Conservation (phyloP, 2,329 filamentous ascomycete genomes). For the Aspergillus aculeatinus region DNA sequence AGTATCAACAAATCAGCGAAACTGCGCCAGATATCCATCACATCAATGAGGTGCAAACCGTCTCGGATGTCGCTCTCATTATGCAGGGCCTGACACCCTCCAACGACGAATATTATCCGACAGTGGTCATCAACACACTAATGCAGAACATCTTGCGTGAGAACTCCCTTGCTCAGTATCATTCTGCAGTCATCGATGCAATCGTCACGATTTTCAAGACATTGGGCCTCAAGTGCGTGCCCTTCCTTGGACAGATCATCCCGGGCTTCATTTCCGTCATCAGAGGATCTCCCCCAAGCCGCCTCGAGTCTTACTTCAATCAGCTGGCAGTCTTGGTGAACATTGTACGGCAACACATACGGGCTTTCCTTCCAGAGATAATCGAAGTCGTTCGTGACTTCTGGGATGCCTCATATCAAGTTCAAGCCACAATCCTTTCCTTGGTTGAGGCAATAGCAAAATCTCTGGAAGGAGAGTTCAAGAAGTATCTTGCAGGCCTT, state of each 20-base stretch:
- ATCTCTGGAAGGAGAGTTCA: slow-evolving; percentile 95
- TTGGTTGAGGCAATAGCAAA: slow-evolving; percentile 91
- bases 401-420: slow-evolving; percentile 75
- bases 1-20: slow-evolving; percentile 90
- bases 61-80: slow-evolving; percentile 94
- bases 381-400: slow-evolving; percentile 84
- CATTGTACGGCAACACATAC: slow-evolving; percentile 94
- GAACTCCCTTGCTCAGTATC: slow-evolving; percentile 82
- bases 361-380: slow-evolving; percentile 83
- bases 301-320: slow-evolving; percentile 95
- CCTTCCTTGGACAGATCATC: slow-evolving; percentile 89
- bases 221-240: slow-evolving; percentile 90
- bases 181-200: slow-evolving; percentile 91
- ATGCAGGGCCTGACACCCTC: slow-evolving; percentile 97
- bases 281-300: slow-evolving; percentile 70
- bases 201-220: slow-evolving; percentile 99
- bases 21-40: slow-evolving; percentile 78
- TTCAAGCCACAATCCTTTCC: slow-evolving; percentile 88
- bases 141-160: slow-evolving; percentile 85
- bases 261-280: slow-evolving; percentile 92
- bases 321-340: slow-evolving; percentile 89
- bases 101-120: slow-evolving; percentile 97
- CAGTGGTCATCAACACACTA: slow-evolving; percentile 93
- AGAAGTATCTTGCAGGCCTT: slow-evolving; percentile 85
- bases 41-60: slow-evolving; percentile 61